These are phyloP conservation scores for Mortierella sp. DNA, from an alignment of 371 early-diverging fungal species.

Conservation along the genomic window DNA sequence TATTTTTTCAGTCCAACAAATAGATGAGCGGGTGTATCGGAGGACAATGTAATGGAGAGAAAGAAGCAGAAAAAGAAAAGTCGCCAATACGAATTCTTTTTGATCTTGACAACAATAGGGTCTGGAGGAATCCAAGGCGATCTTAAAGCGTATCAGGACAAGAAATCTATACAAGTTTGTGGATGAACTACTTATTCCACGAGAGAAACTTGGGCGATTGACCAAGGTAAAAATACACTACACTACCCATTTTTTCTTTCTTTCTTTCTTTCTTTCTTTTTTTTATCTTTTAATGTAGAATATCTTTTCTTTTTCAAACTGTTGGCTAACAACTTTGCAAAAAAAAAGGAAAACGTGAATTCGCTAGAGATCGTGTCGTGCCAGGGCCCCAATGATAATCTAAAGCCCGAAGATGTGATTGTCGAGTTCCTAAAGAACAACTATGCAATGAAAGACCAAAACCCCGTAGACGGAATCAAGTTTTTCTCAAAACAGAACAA, in stretches of 20 bases:
- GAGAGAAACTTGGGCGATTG: conserved; percentile 57
- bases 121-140: conserved; percentile 69
- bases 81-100: conserved; percentile 2
- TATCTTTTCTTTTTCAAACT: neutral
- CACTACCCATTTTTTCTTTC: neutral
- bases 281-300: neutral
- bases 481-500: conserved; percentile 82
- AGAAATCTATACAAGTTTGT: conserved; percentile 91
- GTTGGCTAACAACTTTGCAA: neutral
- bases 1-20: neutral
- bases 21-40: conserved; percentile 4
- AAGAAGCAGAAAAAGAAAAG: neutral
- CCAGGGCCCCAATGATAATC: conserved; percentile 64
- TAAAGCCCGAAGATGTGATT: conserved; percentile 75
- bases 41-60: too few species aligned
- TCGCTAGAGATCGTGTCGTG: conserved; percentile 66
- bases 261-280: conserved; percentile 2
- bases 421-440: conserved; percentile 77
- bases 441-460: conserved; percentile 84
- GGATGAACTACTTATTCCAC: conserved; percentile 83
- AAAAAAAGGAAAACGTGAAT: conserved; percentile 57
- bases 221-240: conserved; percentile 53
- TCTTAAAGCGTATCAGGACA: conserved; percentile 78
- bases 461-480: conserved; percentile 86
- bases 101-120: conserved; percentile 45